Conservation (phyloP, 768 basidiomycete species). For the Phlebiopsis gigantea region DNA sequence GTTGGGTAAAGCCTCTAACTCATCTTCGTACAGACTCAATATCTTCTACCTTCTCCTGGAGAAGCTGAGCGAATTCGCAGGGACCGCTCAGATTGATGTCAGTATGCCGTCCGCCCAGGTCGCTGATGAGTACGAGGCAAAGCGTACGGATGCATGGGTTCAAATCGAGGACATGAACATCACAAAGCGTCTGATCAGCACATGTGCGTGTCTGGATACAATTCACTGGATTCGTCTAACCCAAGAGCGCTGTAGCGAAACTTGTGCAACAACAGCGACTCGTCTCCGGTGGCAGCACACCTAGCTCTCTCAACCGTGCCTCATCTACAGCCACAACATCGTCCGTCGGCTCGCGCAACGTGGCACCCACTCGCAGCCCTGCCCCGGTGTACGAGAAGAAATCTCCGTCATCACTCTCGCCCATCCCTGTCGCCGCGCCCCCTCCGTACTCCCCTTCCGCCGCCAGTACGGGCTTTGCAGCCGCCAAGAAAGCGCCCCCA, state of each 20-base stretch:
- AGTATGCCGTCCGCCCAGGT: conserved; percentile 64
- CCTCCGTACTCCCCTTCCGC: conserved; percentile 32
- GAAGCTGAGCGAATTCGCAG: conserved; percentile 85
- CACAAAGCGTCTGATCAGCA: conserved; percentile 78
- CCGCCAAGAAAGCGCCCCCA: conserved; percentile 74
- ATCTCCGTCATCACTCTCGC: conserved; percentile 33
- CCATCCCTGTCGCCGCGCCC: conserved; percentile 29
- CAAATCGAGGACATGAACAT: conserved; percentile 76
- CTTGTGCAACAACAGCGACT: conserved; percentile 55
- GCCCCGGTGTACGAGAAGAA: conserved; percentile 36
- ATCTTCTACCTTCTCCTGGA: conserved; percentile 93
- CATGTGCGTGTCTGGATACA: conserved; percentile 50
- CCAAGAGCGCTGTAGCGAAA: conserved; percentile 41
- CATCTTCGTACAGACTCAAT: conserved; percentile 63
- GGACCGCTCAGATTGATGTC: conserved; percentile 63
- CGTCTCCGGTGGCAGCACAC: conserved; percentile 13
- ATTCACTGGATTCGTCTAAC: not conserved
- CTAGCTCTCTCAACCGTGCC: conserved; percentile 11
- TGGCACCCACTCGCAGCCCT: conserved; percentile 25
- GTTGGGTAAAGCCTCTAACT: not conserved
- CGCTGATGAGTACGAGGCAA: conserved; percentile 67
- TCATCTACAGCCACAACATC: conserved; percentile 22
- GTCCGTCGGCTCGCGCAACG: conserved; percentile 14
- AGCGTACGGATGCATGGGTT: conserved; percentile 79
- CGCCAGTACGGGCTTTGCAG: conserved; percentile 32